phyloP scores from a whole-genome alignment of 2,329 filamentous ascomycete species.

The Neospermospora avenae region DNA sequence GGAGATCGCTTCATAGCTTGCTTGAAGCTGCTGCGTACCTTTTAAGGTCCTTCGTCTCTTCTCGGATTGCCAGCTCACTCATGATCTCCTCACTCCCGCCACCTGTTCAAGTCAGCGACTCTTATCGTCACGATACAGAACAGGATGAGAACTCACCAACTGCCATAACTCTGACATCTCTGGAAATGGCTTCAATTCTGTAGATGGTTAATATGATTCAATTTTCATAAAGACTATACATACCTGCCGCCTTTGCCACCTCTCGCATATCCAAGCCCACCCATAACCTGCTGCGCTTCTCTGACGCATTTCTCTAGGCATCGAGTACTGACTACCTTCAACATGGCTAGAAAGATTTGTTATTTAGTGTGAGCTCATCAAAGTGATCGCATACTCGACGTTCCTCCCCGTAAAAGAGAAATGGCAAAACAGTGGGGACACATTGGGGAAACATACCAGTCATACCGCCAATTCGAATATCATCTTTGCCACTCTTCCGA shows the following conservation, averaged over 20 bases:
- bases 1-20: constrained; percentile 17
- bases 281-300: constrained; percentile 54
- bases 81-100: constrained; percentile 37
- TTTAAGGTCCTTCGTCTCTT: constrained; percentile 33
- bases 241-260: constrained; percentile 44
- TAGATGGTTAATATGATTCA: constrained; percentile 16
- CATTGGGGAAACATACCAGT: constrained; percentile 29
- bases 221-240: background rate
- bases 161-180: constrained; percentile 47
- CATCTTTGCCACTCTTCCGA: constrained; percentile 25
- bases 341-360: constrained; percentile 37
- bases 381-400: too few species aligned
- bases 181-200: constrained; percentile 50
- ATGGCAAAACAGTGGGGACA: background rate
- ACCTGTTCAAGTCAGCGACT: constrained; percentile 21
- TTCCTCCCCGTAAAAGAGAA: too few species aligned
- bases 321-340: constrained; percentile 50
- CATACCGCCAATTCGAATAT: constrained; percentile 47
- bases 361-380: background rate
- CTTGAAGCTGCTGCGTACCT: constrained; percentile 21
- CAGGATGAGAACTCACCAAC: constrained; percentile 29
- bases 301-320: constrained; percentile 51
- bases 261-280: constrained; percentile 50
- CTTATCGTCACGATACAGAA: background rate
- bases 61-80: constrained; percentile 33